These are phyloP conservation scores for Penicillium desertorum DNA, from an alignment of 495 filamentous ascomycete species.

Conservation along the genomic window DNA sequence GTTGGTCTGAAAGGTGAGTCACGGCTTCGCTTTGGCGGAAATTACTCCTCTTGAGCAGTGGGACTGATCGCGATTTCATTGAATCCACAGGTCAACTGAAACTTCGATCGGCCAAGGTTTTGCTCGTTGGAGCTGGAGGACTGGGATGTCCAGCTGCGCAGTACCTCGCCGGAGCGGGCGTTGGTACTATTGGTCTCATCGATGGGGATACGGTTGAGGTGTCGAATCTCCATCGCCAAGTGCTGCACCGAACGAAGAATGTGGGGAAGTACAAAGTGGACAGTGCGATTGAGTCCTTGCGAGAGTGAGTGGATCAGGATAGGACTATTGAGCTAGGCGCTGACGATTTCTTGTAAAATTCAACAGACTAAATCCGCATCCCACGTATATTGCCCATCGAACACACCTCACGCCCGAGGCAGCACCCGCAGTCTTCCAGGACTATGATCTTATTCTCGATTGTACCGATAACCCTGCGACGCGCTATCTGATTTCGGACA, in stretches of 20 bases:
- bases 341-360: slow-evolving; percentile 5
- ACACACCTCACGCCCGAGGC: slow-evolving; percentile 62
- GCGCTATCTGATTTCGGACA: slow-evolving; percentile 90
- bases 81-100: slow-evolving; percentile 66
- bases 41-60: background rate
- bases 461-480: slow-evolving; percentile 91
- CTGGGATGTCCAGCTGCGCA: slow-evolving; percentile 88
- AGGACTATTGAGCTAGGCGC: background rate
- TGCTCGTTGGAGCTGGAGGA: slow-evolving; percentile 91
- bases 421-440: slow-evolving; percentile 59
- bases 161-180: slow-evolving; percentile 84
- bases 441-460: slow-evolving; percentile 85
- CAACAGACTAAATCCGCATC: slow-evolving; percentile 63
- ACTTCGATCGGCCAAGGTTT: slow-evolving; percentile 65
- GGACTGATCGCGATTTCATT: slow-evolving; percentile 11
- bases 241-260: slow-evolving; percentile 67
- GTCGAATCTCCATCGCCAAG: slow-evolving; percentile 93
- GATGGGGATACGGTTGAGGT: slow-evolving; percentile 85
- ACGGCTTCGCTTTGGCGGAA: background rate
- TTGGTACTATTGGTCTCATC: slow-evolving; percentile 79
- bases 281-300: slow-evolving; percentile 68
- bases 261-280: slow-evolving; percentile 82
- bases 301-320: slow-evolving; percentile 46
- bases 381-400: slow-evolving; percentile 59
- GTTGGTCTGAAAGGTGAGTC: slow-evolving; percentile 71